Base-by-base conservation (phyloP, 768 basidiomycete species). In the Suillus hirtellus region DNA sequence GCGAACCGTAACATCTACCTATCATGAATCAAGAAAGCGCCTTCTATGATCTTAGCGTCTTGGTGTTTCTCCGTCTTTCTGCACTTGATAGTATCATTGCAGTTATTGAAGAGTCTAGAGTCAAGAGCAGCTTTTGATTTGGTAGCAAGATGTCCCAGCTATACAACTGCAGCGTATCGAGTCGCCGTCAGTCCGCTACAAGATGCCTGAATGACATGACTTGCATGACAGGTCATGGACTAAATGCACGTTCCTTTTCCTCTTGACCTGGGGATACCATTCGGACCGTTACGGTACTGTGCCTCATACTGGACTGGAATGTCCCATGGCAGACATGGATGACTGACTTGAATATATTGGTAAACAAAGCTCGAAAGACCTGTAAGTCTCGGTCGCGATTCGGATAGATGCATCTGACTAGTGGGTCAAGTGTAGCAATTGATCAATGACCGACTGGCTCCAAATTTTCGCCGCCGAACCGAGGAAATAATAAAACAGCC, bases 401-500 rank as follows among this genome's bases (percentile, higher is more conserved):
- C 19, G 17, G 19, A n/a, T 4, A n/a, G 19, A 44, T n/a, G 8
- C 3, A 9, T 44, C 44, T 44, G 8, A 37, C 35, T 37, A 37
- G 7, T n/a, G 1, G 19, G 4, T 44, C 49, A 50, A 50, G 15
- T 27, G 14, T 19, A 43, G 21, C 21, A 47, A 47, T 21, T 21
- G 35, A 37, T 37, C 9, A 37, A 37, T 31, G 46, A 42, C 46
- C 24, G 15, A 31, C 27, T 31, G 49, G 31, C 15, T 50, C 15
- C 15, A 17, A 19, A 17, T 17, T 52, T 27, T 17, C 8, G 24
- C 47, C 9, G 17, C 50, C 17, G 15, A 27, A 52, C 17, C 50
- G 27, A 52, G 50, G 49, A 50, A 50, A 24, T 27, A 27, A 27
- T 50, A 27, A 50, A 50, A 50, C 15, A 50, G 49, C 49, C 49